Conservation (phyloP, 2,329 filamentous ascomycete species). For the Acephala macrosclerotiorum region DNA sequence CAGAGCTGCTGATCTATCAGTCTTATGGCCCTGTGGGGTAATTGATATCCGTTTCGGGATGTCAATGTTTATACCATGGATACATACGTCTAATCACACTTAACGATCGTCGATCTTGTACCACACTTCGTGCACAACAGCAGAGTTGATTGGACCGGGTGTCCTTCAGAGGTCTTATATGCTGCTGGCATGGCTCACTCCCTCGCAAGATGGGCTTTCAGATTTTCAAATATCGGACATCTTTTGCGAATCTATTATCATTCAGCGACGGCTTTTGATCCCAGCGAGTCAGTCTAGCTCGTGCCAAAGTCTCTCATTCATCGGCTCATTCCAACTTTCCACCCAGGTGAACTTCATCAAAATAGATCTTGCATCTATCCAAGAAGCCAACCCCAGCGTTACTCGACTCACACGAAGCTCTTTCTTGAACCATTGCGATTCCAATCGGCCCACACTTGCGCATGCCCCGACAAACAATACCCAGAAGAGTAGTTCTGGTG, state of each 20-base stretch:
- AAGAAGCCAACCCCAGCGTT: not conserved
- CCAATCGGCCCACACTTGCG: not conserved
- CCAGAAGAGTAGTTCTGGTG: slow-evolving; percentile 12
- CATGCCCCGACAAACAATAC: slow-evolving; percentile 8
- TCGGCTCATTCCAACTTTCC: slow-evolving; percentile 12
- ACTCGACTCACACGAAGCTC: not conserved
- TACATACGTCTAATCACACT: not conserved
- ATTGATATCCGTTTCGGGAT: not conserved
- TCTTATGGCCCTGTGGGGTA: not conserved
- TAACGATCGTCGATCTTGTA: not conserved
- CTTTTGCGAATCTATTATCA: not conserved
- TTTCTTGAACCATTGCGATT: not conserved
- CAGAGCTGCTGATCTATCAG: not conserved
- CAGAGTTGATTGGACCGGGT: not conserved
- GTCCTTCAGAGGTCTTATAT: not conserved
- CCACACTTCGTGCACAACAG: not conserved
- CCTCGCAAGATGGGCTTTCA: not conserved
- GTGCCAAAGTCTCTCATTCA: slow-evolving; percentile 1
- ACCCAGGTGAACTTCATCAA: slow-evolving; percentile 15
- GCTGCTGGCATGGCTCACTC: not conserved
- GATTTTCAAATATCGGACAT: not conserved
- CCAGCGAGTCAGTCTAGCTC: not conserved
- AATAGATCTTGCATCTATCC: not conserved
- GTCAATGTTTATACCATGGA: not conserved
- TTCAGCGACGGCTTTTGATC: not conserved